Evolutionary conservation across 768 basidiomycete genomes (phyloP).

Genomic region (Glaciozyma antarctica): DNA sequence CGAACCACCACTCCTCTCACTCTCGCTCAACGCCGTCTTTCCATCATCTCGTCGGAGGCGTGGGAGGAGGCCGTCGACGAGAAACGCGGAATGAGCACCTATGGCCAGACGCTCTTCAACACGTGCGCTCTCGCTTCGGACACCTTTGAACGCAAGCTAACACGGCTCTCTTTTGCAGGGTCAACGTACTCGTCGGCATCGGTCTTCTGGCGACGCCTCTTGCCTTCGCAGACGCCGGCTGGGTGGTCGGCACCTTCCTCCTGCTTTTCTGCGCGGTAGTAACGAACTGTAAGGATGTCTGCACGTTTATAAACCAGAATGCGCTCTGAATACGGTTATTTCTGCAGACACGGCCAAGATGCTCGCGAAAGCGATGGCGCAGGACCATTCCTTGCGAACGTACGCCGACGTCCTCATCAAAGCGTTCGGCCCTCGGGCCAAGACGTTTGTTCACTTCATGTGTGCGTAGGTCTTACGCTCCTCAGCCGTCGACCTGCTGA

Average conservation of each 20-base stretch:
- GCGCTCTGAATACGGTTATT: not conserved
- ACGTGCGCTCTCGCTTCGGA: slow-evolving; percentile 13
- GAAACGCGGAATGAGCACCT: slow-evolving; percentile 29
- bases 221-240: slow-evolving; percentile 85
- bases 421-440: slow-evolving; percentile 70
- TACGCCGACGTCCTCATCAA: slow-evolving; percentile 84
- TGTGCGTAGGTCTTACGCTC: not conserved
- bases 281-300: slow-evolving; percentile 75
- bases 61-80: slow-evolving; percentile 29
- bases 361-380: slow-evolving; percentile 62
- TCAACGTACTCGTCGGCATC: slow-evolving; percentile 35
- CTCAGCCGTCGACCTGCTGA: too few species aligned
- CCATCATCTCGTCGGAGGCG: slow-evolving; percentile 15
- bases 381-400: slow-evolving; percentile 61
- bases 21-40: not conserved
- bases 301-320: not conserved
- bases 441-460: slow-evolving; percentile 55
- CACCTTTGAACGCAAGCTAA: too few species aligned
- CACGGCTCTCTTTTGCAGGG: not conserved
- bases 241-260: slow-evolving; percentile 65
- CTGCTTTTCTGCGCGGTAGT: slow-evolving; percentile 67
- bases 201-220: slow-evolving; percentile 40
- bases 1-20: not conserved
- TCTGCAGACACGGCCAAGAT: slow-evolving; percentile 61
- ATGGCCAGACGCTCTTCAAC: slow-evolving; percentile 35